phyloP scores from a whole-genome alignment of 2,329 filamentous ascomycete genomes.

The Fusarium vanettenii region DNA sequence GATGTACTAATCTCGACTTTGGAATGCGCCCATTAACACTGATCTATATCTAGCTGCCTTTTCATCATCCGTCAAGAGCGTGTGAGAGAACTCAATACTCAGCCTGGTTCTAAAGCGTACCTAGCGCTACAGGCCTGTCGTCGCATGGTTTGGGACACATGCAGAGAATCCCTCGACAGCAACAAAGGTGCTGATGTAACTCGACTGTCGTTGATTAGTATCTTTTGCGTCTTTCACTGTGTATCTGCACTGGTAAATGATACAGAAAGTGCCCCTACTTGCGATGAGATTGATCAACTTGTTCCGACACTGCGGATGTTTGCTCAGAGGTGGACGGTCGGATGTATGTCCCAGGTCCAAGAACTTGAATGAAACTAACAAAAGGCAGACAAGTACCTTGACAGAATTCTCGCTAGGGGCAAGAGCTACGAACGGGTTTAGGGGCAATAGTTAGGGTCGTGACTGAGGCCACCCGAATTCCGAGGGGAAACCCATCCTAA shows the following conservation, averaged over 20 bases:
- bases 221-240: not conserved
- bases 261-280: rapidly evolving
- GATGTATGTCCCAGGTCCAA: not conserved
- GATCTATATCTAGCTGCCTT: not conserved
- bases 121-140: not conserved
- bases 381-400: not conserved
- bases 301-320: not conserved
- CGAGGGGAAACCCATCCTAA: not conserved
- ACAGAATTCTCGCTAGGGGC: not conserved
- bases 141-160: not conserved
- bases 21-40: no score
- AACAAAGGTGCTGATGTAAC: not conserved
- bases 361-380: not conserved
- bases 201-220: not conserved
- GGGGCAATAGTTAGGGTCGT: not conserved
- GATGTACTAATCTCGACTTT: no score
- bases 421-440: not conserved
- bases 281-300: not conserved
- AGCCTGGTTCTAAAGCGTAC: not conserved
- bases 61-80: not conserved
- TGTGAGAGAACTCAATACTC: not conserved
- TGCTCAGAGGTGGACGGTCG: not conserved
- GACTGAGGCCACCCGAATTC: not conserved
- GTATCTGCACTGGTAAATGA: not conserved
- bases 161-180: not conserved